Evolutionary conservation across 306 rosid genomes (phyloP).

Genomic region (Echinosophora koreensis): DNA sequence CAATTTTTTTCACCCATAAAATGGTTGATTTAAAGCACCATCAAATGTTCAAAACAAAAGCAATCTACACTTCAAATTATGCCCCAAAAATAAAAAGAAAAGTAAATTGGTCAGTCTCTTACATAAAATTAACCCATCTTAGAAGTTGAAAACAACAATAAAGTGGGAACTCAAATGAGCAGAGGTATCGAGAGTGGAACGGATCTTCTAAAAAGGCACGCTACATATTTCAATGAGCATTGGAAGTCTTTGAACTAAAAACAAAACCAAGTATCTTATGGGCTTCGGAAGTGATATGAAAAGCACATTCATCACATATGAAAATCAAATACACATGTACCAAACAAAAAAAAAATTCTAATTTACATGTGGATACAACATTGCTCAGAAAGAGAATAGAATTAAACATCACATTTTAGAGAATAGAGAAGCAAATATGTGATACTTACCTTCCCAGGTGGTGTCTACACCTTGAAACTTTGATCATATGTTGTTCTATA

Average conservation of each 20-base stretch:
- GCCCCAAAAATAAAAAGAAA: no score
- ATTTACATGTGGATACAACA: constrained; percentile 31
- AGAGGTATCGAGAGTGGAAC: no score
- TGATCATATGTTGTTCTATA: no score
- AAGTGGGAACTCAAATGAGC: constrained; percentile 30
- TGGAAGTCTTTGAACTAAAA: constrained; percentile 2
- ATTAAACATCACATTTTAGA: constrained; percentile 32
- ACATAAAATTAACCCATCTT: no score
- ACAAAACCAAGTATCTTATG: constrained; percentile 22
- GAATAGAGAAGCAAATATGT: constrained; percentile 14
- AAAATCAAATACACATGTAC: constrained; percentile 20
- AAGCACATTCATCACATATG: no score
- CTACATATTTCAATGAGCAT: constrained; percentile 30
- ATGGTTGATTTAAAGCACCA: no score
- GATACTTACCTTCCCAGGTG: constrained; percentile 85
- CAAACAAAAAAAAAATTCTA: constrained; percentile 19
- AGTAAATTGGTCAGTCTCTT: no score
- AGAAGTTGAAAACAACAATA: no score
- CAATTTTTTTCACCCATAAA: no score
- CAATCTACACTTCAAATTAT: no score
- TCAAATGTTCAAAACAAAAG: no score
- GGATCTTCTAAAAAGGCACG: background rate
- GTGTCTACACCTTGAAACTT: constrained; percentile 95
- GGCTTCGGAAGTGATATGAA: constrained; percentile 23
- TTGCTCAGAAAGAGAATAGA: constrained; percentile 21